These are phyloP conservation scores for Sanghuangporus sanghuang DNA, from an alignment of 1,284 basidiomycete species.

Conservation along the genomic window DNA sequence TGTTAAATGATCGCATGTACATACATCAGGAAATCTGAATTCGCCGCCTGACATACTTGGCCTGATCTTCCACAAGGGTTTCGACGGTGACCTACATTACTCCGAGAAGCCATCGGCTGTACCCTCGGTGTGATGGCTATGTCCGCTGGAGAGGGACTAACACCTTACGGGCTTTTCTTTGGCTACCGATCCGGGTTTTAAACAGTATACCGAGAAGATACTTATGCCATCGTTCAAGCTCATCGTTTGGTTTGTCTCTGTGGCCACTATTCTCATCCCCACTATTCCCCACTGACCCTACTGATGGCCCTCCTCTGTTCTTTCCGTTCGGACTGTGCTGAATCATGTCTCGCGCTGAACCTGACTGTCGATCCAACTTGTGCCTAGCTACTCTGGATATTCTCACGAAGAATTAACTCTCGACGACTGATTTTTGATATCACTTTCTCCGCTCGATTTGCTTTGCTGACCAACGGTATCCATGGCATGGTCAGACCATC, in stretches of 20 bases:
- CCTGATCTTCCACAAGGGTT: background rate
- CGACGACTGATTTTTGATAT: too few species aligned
- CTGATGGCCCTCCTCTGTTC: too few species aligned
- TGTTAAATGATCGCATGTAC: too few species aligned
- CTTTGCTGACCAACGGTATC: too few species aligned
- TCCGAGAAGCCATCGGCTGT: background rate
- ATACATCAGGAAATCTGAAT: background rate
- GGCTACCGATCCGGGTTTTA: background rate
- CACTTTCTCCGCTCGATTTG: too few species aligned
- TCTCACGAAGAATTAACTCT: too few species aligned
- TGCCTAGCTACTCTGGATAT: too few species aligned
- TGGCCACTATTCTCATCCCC: background rate
- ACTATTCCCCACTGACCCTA: background rate
- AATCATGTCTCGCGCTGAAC: too few species aligned
- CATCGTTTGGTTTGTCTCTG: background rate
- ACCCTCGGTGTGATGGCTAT: background rate
- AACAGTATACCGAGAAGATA: background rate
- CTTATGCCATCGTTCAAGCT: background rate
- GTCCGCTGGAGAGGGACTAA: too few species aligned
- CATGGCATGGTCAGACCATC: too few species aligned
- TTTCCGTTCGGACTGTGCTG: too few species aligned
- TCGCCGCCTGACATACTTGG: background rate
- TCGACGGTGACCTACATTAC: background rate
- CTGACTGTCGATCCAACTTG: too few species aligned
- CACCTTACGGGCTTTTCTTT: background rate